These are phyloP conservation scores for Debaryomyces coudertii DNA, from an alignment of 1,139 yeast species.

Conservation along the genomic window DNA sequence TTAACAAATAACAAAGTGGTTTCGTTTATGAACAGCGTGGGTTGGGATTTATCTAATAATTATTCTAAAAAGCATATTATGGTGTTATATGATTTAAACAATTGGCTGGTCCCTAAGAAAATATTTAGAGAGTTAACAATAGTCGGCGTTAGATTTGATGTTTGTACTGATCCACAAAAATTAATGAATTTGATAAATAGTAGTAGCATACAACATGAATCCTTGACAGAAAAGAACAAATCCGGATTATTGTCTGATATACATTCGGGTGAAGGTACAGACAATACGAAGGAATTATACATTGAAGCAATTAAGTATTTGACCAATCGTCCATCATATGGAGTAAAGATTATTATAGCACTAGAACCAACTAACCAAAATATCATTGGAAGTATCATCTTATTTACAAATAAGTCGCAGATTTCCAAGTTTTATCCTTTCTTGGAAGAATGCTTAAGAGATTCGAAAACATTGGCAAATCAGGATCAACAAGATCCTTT, in stretches of 20 bases:
- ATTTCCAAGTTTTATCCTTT: constrained; percentile 58
- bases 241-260: constrained; percentile 8
- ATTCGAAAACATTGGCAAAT: constrained; percentile 12
- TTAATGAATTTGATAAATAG: constrained; percentile 38
- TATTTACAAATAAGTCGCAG: constrained; percentile 53
- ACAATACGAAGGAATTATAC: constrained; percentile 23
- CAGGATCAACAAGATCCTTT: constrained; percentile 16
- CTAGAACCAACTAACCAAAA: constrained; percentile 57
- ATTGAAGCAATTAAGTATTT: constrained; percentile 29
- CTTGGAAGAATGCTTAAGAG: constrained; percentile 36
- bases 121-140: constrained; percentile 60
- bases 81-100: constrained; percentile 38
- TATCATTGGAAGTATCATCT: constrained; percentile 57
- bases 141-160: constrained; percentile 62
- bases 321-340: constrained; percentile 24
- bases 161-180: constrained; percentile 48
- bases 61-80: constrained; percentile 32
- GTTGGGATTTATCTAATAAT: constrained; percentile 35
- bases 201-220: constrained; percentile 12
- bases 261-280: constrained; percentile 18
- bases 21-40: constrained; percentile 40
- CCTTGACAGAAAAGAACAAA: constrained; percentile 11
- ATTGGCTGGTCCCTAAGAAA: constrained; percentile 59
- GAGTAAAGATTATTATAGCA: constrained; percentile 56
- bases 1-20: constrained; percentile 25